Conservation (phyloP, 139 green algal species). For the Chlorella sp. region DNA sequence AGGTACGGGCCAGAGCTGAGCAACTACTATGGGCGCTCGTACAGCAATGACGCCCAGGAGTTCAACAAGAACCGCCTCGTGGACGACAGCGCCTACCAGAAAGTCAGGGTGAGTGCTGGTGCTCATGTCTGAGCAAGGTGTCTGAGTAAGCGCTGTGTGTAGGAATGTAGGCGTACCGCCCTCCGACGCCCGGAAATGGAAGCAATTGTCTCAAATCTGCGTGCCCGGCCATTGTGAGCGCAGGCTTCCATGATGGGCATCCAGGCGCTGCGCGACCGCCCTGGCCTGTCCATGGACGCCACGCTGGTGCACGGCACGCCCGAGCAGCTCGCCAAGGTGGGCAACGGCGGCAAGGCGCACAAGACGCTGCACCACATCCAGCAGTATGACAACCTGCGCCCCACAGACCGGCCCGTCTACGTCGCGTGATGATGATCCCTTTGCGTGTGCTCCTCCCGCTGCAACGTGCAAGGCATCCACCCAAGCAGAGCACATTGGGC, state of each 20-base stretch:
- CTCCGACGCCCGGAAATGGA: no score
- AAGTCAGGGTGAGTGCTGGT: neutral
- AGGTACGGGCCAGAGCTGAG: neutral
- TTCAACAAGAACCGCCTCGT: slow-evolving; percentile 11
- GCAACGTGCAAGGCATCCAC: no score
- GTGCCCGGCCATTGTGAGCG: no score
- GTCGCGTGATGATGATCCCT: no score
- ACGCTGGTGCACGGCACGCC: slow-evolving; percentile 3
- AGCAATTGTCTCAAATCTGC: neutral
- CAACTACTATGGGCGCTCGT: slow-evolving; percentile 7
- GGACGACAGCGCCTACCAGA: slow-evolving; percentile 10
- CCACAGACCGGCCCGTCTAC: no score
- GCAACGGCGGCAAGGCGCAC: neutral
- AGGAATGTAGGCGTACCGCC: no score
- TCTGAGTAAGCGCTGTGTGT: neutral
- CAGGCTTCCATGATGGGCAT: slow-evolving; percentile 13
- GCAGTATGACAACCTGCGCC: neutral
- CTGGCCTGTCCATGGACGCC: slow-evolving; percentile 12
- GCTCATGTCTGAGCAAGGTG: neutral
- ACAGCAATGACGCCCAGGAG: neutral
- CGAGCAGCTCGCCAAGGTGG: neutral
- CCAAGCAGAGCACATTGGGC: no score
- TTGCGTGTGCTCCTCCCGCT: no score
- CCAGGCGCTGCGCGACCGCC: slow-evolving; percentile 11
- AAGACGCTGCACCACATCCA: neutral